Base-by-base conservation (phyloP, 495 filamentous ascomycete species). In the Chaetomidium leptoderma region DNA sequence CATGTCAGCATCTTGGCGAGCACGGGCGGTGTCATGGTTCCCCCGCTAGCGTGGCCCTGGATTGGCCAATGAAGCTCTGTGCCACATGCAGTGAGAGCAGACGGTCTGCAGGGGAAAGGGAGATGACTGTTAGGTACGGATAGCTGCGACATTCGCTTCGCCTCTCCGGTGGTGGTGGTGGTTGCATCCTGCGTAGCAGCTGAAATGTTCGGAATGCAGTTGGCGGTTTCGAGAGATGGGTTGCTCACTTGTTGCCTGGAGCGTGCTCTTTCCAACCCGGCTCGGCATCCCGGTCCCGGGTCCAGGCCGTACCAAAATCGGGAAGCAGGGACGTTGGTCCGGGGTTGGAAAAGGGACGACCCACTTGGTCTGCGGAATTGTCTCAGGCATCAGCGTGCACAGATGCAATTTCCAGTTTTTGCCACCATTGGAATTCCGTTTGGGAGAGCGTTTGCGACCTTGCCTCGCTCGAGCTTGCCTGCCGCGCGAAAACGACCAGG, bases 241-340 rank as follows among this genome's bases (percentile, higher is more conserved):
- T n/a, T n/a, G 36, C n/a, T 39, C n/a, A n/a, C 36, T 39, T 39
- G n/a, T 6, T 30, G 4, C 29, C 4, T 30, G 4, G 8, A 30
- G n/a, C n/a, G n/a, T n/a, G n/a, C n/a, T n/a, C n/a, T n/a, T 30
- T 30, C 21, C 19, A 11, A 11, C 8, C 40, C 2, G 23, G 21
- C 17, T 50, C 39, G 40, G 39, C 39, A 45, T 35, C 27, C 40
- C 27, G 52, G 44, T 16, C 27, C 17, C 29, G 51, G 51, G 9
- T 17, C 27, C 32, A 39, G 11, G 27, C 27, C 11, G 3, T n/a
- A n/a, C n/a, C 39, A 35, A 40, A 24, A 6, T 54, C 51, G 58
- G 58, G 35, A 60, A 61, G 33, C 35, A 56, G 58, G 58, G 36
- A 61, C 52, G 58, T 9, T 36, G 53, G 56, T 46, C 52, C 58